phyloP scores from a whole-genome alignment of 257 asterid genomes.

The Solanum medicagineum region DNA sequence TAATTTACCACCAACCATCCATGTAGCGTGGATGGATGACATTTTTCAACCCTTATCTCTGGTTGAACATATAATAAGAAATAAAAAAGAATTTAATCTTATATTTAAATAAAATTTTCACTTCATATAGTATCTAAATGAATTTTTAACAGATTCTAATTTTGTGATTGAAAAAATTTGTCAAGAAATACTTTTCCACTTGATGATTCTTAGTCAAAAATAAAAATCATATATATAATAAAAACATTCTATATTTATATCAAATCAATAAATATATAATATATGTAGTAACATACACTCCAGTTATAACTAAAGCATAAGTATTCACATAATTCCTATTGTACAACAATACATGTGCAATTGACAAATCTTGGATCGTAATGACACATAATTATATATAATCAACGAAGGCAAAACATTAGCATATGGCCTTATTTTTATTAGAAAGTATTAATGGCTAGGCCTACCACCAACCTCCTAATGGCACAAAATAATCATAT shows the following conservation, averaged over 20 bases:
- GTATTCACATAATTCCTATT: neutral
- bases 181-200: neutral
- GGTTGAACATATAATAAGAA: no score
- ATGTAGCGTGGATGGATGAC: no score
- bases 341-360: neutral
- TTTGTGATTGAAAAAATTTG: neutral
- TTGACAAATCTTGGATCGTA: neutral
- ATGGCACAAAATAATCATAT: neutral
- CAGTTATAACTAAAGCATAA: neutral
- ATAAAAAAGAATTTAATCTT: no score
- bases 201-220: neutral
- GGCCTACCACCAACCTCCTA: neutral
- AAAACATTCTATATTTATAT: neutral
- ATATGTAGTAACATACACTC: fast-evolving
- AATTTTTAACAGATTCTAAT: neutral
- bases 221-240: neutral
- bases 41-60: no score
- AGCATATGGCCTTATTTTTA: neutral
- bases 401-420: neutral
- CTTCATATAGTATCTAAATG: no score
- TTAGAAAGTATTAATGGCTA: neutral
- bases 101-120: no score
- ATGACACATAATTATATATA: neutral
- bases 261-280: neutral
- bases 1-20: no score